phyloP scores from a whole-genome alignment of 2,329 filamentous ascomycete species.

The Monilinia aucupariae region DNA sequence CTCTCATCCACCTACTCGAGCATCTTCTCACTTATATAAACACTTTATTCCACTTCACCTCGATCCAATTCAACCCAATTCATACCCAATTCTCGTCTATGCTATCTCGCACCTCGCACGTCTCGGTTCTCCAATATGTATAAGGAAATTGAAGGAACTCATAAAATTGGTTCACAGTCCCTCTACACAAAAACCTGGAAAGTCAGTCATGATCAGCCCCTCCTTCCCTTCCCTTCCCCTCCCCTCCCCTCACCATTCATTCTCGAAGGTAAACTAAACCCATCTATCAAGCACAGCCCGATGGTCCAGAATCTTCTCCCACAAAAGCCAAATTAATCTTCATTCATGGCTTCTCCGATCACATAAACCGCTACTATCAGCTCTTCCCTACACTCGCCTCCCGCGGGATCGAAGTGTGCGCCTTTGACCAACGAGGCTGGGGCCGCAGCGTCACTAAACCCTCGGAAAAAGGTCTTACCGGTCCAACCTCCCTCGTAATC shows the following conservation, averaged over 20 bases:
- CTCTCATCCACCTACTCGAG: no score
- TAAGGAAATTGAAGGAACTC: constrained; percentile 33
- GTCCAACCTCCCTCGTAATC: constrained; percentile 66
- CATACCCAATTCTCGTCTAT: not conserved
- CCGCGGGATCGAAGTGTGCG: constrained; percentile 67
- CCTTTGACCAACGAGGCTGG: constrained; percentile 87
- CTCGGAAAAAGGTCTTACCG: constrained; percentile 64
- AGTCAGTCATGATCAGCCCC: no score
- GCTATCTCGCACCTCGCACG: no score
- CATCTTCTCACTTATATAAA: no score
- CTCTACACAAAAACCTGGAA: constrained; percentile 36
- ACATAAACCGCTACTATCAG: constrained; percentile 68
- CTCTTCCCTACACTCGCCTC: constrained; percentile 67
- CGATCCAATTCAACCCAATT: not conserved
- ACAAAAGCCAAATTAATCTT: constrained; percentile 68
- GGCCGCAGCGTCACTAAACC: constrained; percentile 62
- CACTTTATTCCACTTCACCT: no score
- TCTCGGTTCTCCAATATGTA: constrained; percentile 25
- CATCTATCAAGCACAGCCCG: constrained; percentile 24
- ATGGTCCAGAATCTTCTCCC: constrained; percentile 16
- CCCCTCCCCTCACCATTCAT: not conserved
- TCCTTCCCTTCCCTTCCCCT: not conserved
- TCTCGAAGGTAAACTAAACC: constrained; percentile 5
- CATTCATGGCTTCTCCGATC: constrained; percentile 87
- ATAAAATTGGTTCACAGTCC: constrained; percentile 29